Conservation (phyloP, 352 stramenopile species). For the Elongisporangium senticosum region DNA sequence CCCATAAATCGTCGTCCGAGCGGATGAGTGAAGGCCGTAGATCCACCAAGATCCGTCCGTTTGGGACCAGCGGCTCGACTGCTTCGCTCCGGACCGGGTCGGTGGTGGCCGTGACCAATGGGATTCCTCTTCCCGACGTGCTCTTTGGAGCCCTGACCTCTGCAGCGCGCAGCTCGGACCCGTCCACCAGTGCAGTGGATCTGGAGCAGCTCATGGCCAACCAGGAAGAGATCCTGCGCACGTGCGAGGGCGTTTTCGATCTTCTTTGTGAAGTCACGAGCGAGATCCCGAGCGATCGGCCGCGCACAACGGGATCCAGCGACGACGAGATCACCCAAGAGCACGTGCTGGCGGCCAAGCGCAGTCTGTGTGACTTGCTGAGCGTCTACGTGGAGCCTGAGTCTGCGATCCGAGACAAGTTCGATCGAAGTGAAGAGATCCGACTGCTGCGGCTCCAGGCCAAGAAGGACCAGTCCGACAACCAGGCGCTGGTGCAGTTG, state of each 20-base stretch:
- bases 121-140: constrained; percentile 40
- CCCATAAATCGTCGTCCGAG: neutral
- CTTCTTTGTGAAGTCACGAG: constrained; percentile 35
- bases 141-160: constrained; percentile 29
- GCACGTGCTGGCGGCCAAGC: constrained; percentile 17
- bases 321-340: neutral
- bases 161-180: constrained; percentile 12
- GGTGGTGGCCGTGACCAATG: neutral
- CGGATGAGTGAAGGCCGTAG: neutral
- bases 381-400: constrained; percentile 34
- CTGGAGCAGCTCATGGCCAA: constrained; percentile 13
- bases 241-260: constrained; percentile 57
- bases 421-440: constrained; percentile 28
- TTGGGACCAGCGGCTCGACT: neutral
- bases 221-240: constrained; percentile 25
- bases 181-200: constrained; percentile 6
- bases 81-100: neutral
- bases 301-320: neutral
- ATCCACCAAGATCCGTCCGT: neutral
- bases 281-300: neutral
- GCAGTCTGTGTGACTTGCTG: constrained; percentile 33
- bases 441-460: constrained; percentile 17
- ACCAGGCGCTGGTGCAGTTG: constrained; percentile 27
- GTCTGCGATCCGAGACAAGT: constrained; percentile 41
- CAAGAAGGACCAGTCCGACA: constrained; percentile 14